A percentile compares a stretch with the other conserved stretches of the same genome.
Evolutionary conservation across 352 stramenopile species (phyloP).

Genomic region (Thraustochytrium sp.): DNA sequence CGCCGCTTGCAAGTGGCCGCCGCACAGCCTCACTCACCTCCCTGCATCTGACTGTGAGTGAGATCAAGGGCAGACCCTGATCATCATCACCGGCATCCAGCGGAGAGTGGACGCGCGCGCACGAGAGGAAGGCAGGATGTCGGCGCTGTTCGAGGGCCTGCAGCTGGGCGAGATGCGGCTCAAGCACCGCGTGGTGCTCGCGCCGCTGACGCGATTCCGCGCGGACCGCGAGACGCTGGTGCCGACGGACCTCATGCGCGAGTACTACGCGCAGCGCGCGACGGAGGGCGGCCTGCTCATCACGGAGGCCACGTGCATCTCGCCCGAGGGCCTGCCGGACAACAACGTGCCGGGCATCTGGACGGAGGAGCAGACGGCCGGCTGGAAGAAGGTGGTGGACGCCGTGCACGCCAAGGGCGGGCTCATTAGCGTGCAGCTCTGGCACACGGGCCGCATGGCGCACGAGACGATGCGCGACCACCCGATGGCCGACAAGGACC

Average conservation of each 20-base stretch:
- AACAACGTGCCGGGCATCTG: constrained; percentile 59
- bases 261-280: constrained; percentile 65
- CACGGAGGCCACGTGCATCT: constrained; percentile 62
- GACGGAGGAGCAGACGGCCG: constrained; percentile 54
- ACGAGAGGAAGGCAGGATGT: constrained; percentile 49
- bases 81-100: too few species aligned
- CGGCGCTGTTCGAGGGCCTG: constrained; percentile 62
- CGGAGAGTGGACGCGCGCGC: neutral
- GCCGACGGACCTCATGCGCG: constrained; percentile 52
- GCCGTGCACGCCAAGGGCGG: constrained; percentile 67
- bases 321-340: constrained; percentile 51
- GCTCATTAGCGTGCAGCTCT: constrained; percentile 73
- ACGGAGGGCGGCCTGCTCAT: constrained; percentile 61
- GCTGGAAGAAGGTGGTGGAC: constrained; percentile 61
- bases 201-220: constrained; percentile 57
- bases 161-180: constrained; percentile 56
- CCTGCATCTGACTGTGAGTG: too few species aligned
- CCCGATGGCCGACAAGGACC: constrained; percentile 50
- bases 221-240: constrained; percentile 49
- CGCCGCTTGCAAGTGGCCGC: too few species aligned
- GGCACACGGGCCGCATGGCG: constrained; percentile 66
- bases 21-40: too few species aligned
- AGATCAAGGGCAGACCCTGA: too few species aligned
- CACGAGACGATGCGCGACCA: constrained; percentile 59
- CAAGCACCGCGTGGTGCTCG: constrained; percentile 62